These are phyloP conservation scores for Yarrowia osloensis DNA, from an alignment of 805 yeast genomes.

Conservation along the genomic window DNA sequence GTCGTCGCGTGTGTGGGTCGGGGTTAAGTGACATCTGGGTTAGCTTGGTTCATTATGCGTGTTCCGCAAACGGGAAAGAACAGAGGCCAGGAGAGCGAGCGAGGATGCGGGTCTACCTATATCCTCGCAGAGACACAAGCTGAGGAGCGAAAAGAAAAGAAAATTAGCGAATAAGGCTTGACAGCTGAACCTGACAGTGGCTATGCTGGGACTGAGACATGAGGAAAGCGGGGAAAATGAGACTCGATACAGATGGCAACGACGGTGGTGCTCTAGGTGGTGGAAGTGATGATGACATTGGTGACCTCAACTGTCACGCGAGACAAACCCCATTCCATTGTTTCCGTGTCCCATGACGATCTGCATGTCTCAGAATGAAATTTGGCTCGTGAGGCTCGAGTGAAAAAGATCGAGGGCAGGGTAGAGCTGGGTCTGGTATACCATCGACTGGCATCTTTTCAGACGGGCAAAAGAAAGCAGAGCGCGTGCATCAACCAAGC, in stretches of 20 bases:
- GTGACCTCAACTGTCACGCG: no score
- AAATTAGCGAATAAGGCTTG: neutral
- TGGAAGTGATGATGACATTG: no score
- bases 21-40: slow-evolving; percentile 27
- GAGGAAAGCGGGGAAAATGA: no score
- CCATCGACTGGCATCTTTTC: no score
- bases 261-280: no score
- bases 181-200: neutral
- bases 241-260: no score
- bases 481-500: no score
- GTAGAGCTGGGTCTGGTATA: neutral
- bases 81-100: neutral
- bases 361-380: slow-evolving; percentile 25
- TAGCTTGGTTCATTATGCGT: neutral
- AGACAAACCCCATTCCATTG: no score
- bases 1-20: slow-evolving; percentile 49
- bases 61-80: neutral
- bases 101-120: neutral
- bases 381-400: neutral
- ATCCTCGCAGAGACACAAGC: neutral
- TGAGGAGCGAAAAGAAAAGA: neutral
- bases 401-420: neutral
- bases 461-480: no score
- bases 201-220: neutral
- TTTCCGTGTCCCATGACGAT: neutral